Conservation (phyloP, 1,139 yeast species). For the Hyphopichia wangnamkhiaoensis region DNA sequence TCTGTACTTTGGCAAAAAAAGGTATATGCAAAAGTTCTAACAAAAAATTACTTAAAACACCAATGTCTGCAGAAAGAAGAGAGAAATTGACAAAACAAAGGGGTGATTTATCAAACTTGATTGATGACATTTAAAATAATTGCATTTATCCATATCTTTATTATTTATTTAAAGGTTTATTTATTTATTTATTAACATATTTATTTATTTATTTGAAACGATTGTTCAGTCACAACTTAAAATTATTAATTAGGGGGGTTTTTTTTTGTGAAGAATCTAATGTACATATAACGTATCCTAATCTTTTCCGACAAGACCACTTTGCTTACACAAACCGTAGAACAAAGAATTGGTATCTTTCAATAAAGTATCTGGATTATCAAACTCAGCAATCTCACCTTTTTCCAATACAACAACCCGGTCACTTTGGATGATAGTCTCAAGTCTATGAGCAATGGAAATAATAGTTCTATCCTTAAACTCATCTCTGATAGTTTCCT, state of each 20-base stretch:
- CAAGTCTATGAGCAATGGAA: constrained; percentile 28
- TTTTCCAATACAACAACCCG: constrained; percentile 24
- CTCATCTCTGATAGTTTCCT: constrained; percentile 23
- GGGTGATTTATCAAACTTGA: constrained; percentile 33
- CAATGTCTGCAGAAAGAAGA: constrained; percentile 30
- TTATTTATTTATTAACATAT: not conserved
- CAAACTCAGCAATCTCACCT: constrained; percentile 25
- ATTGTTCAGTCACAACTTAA: too few species aligned
- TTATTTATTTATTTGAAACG: not conserved
- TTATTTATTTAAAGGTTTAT: not conserved
- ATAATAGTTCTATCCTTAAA: constrained; percentile 26
- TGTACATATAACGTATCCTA: not conserved
- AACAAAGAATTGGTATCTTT: constrained; percentile 17
- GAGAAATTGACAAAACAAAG: constrained; percentile 36
- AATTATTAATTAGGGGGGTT: too few species aligned
- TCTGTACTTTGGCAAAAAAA: constrained; percentile 59
- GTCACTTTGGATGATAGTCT: constrained; percentile 28
- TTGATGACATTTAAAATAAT: constrained; percentile 13
- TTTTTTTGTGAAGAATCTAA: not conserved
- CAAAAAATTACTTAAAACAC: constrained; percentile 37
- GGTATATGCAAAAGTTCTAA: constrained; percentile 57
- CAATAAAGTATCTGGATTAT: constrained; percentile 19
- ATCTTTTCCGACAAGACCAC: constrained; percentile 16
- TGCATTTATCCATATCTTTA: not conserved
- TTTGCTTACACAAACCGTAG: constrained; percentile 21